Conservation (phyloP, 768 basidiomycete genomes). For the Phaffia australis region DNA sequence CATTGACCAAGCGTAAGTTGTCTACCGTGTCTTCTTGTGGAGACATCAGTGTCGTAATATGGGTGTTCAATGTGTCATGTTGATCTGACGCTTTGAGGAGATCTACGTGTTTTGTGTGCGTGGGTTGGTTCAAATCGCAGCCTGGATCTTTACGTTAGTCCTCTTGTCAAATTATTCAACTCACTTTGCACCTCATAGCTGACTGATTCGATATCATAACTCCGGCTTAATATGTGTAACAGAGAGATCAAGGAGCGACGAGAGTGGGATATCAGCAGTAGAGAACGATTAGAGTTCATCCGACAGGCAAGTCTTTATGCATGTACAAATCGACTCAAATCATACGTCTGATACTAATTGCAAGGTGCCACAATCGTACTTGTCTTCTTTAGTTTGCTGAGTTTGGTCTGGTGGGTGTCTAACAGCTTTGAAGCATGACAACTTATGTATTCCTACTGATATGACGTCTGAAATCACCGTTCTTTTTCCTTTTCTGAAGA, state of each 20-base stretch:
- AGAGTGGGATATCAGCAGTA: conserved; percentile 86
- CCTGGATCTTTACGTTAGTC: too few relatives aligned
- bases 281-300: conserved; percentile 69
- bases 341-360: not conserved
- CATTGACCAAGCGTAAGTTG: conserved; percentile 64
- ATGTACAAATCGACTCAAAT: too few relatives aligned
- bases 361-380: not conserved
- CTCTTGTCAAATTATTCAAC: too few relatives aligned
- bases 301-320: conserved; percentile 48
- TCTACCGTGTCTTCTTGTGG: conserved; percentile 21
- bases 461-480: too few relatives aligned
- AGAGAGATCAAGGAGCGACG: conserved; percentile 73
- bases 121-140: too few relatives aligned
- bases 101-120: too few relatives aligned
- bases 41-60: too few relatives aligned
- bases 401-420: conserved; percentile 18
- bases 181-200: too few relatives aligned
- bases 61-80: too few relatives aligned
- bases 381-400: conserved; percentile 8
- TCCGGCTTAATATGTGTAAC: conserved; percentile 53
- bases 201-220: not conserved
- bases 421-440: not conserved
- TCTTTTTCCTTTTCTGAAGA: conserved; percentile 41
- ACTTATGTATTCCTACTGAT: too few relatives aligned
- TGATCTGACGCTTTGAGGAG: not conserved